Evolutionary conservation across 495 filamentous ascomycete species (phyloP), one percentile per base, ranked within the genome.

Genomic region (Hyaloscypha hepaticicola): DNA sequence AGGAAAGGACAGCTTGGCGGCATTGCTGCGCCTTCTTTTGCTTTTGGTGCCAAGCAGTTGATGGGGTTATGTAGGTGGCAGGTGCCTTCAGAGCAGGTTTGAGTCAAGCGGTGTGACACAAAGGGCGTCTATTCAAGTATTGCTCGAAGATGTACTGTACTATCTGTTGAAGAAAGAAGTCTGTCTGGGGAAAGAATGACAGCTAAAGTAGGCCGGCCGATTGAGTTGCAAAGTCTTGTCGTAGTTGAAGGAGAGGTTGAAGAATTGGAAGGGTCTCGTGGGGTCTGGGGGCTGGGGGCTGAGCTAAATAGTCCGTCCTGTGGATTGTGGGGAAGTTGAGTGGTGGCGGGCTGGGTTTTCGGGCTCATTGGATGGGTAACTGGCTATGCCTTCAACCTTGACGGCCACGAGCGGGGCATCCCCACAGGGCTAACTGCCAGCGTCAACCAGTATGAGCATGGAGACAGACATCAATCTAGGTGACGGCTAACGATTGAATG

Each of bases 11-110:
- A 45, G 38, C 38, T 19, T 45, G 38, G 38, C 38, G 33, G 27
- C 16, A 50, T 22, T 34, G 60, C 60, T 62, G 60, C 48, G 60
- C 60, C 60, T 22, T 63, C 28, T 62, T n/a, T 62, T 56, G 21
- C 33, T 63, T 55, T 55, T 62, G 45, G 33, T 62, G 60, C 48
- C 49, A 55, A 62, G 29, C 14, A 29, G 58, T 34, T 26, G 60
- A 62, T 14, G 1, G 49, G 31, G 33, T 5, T 60, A 38, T 5
- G 34, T 14, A 28, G 58, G 28, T 4, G 26, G 3, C 5, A 24
- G 7, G 14, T 14, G 26, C 19, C 14, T 14, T 28, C n/a, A 21
- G 25, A 57, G 14, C 21, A 14, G 9, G 21, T 14, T 14, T 14
- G 26, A 29, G 26, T 29, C 16, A 24, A 24, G 29, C 26, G 50